Evolutionary conservation across 768 basidiomycete species (phyloP), one percentile per base, ranked within the genome.

Genomic region (Russula emetica): DNA sequence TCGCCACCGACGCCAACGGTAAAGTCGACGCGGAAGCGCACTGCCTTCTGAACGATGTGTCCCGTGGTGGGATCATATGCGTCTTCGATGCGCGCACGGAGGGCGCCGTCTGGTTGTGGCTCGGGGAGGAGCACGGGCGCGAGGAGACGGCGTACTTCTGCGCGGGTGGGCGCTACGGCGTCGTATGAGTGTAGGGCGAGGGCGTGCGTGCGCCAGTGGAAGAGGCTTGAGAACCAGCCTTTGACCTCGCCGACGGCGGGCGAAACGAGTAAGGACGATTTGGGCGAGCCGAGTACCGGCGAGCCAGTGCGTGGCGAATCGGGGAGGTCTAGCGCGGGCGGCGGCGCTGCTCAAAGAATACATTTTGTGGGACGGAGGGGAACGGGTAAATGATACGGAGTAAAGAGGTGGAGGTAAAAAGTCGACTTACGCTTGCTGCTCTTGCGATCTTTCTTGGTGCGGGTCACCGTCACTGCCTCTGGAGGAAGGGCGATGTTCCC

Each of bases 151-250:
- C 80, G 77, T 55, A 85, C 80, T 67, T 88, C 85, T 38, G 80
- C 73, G 13, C 90, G 83, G 6, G 93, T 94, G 40, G 80, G 79
- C 18, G 75, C 74, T 49, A 85, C 69, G 62, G 83, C 81, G 61
- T 83, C 79, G 18, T 75, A 67, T 5, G 88, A 90, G 71, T 85
- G 87, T 32, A 85, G 74, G 64, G 76, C 73, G 71, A 75, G 79
- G 26, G 79, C 75, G 59, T 84, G 83, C 36, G 81, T 79, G 71
- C 90, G 94, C 90, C 93, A 97, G 74, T 86, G 90, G 79, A 98
- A 98, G 34, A 98, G 78, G 69, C 90, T 96, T 24, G 92, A 91
- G 76, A 98, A 95, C 95, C 95, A 97, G 38, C 88, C 90, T 72
- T 88, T 90, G 75, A 92, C 85, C 73, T 92, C 90, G 62, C 87